Conservation (phyloP, 2,329 filamentous ascomycete genomes). For the Sporothrix brunneoviolacea region DNA sequence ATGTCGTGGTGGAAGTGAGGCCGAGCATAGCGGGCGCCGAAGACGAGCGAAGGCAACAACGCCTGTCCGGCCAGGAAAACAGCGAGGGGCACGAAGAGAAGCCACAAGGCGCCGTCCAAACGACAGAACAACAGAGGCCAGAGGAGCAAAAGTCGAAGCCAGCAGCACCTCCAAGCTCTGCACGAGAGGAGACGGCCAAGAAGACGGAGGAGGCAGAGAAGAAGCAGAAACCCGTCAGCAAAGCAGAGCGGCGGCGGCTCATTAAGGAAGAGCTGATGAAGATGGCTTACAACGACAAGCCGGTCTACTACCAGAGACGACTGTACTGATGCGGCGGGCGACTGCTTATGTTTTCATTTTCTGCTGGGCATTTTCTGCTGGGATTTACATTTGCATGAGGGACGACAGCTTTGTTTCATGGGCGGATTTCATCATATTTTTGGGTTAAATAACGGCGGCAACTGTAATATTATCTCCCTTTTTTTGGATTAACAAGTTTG, state of each 20-base stretch:
- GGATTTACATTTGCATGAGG: too few species aligned
- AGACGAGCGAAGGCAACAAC: slow-evolving; percentile 4
- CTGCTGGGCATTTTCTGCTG: background rate
- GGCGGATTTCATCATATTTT: too few species aligned
- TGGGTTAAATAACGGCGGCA: background rate
- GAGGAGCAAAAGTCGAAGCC: background rate
- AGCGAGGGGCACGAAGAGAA: slow-evolving; percentile 4
- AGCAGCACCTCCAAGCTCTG: too few species aligned
- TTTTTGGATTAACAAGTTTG: background rate
- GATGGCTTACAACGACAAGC: slow-evolving; percentile 22
- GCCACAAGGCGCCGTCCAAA: background rate
- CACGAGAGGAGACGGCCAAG: background rate
- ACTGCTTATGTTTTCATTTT: background rate
- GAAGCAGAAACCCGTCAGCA: slow-evolving; percentile 39
- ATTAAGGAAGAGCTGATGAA: slow-evolving; percentile 28
- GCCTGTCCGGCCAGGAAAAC: background rate
- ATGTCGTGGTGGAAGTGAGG: slow-evolving; percentile 30
- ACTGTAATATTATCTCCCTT: background rate
- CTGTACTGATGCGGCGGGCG: slow-evolving; percentile 35
- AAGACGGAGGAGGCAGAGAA: slow-evolving; percentile 21
- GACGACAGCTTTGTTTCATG: too few species aligned
- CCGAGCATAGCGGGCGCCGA: slow-evolving; percentile 24
- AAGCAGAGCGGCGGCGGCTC: slow-evolving; percentile 46
- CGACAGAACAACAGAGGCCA: too few species aligned
- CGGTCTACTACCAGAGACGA: slow-evolving; percentile 48